Percentiles rank a stretch among this genome's conserved stretches.
Conservation (phyloP, 192 early-diverging fungal species). For the Funneliformis geosporum region DNA sequence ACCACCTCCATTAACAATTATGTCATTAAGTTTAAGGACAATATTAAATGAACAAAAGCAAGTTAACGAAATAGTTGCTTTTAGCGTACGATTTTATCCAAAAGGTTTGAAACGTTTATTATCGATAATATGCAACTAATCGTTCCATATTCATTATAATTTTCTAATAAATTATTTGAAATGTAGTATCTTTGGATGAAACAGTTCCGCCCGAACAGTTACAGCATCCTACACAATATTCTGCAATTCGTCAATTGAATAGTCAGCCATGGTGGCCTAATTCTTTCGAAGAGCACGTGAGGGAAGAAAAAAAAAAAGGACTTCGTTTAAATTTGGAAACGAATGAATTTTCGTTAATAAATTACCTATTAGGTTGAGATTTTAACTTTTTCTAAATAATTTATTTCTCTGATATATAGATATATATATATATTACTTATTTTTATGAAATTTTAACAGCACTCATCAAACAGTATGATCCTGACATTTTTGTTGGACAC, state of each 20-base stretch:
- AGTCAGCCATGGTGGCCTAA: slow-evolving; percentile 72
- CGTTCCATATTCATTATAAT: background rate
- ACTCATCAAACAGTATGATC: slow-evolving; percentile 74
- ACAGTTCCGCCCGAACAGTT: slow-evolving; percentile 37
- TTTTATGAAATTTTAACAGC: slow-evolving; percentile 43
- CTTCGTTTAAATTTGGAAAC: slow-evolving; percentile 30
- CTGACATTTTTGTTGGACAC: slow-evolving; percentile 95
- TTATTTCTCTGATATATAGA: background rate
- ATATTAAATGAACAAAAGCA: slow-evolving; percentile 78
- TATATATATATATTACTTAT: background rate
- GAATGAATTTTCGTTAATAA: slow-evolving; percentile 79
- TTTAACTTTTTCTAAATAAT: slow-evolving; percentile 1
- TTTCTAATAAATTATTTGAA: background rate
- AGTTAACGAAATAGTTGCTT: slow-evolving; percentile 87
- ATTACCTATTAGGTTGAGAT: slow-evolving; percentile 64
- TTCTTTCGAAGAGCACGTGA: slow-evolving; percentile 64
- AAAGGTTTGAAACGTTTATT: slow-evolving; percentile 47
- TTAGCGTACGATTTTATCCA: slow-evolving; percentile 73
- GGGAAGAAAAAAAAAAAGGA: background rate
- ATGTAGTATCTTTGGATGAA: slow-evolving; percentile 57
- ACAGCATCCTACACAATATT: slow-evolving; percentile 55
- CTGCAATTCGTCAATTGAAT: slow-evolving; percentile 71
- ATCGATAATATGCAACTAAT: background rate
- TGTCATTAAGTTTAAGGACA: slow-evolving; percentile 86
- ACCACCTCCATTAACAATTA: slow-evolving; percentile 79